Base-by-base conservation (phyloP, 768 basidiomycete genomes). In the Auricularia cornea region DNA sequence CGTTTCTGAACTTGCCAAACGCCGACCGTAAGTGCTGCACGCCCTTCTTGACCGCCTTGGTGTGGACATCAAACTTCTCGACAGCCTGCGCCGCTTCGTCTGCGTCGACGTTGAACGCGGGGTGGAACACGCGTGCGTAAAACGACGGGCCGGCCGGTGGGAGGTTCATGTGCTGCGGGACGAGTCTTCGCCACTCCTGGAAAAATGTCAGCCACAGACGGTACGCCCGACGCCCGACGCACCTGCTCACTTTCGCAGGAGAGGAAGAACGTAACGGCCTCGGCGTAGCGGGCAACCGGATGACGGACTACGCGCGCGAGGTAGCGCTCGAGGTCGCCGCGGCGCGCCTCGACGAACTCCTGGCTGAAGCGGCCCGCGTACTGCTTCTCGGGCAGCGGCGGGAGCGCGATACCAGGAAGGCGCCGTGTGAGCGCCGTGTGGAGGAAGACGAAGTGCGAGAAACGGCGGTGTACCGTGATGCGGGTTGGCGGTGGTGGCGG, bases 341-440 rank as follows among this genome's bases (percentile, higher is more conserved):
- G 76, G 38, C 92, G 78, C 12, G 88, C 89, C 71, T 94, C 91
- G 5, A 95, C 85, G 67, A 94, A 93, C 61, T 88, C 90, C 23
- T 83, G 81, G 64, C 81, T 89, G 72, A 94, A 93, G 10, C 90
- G 79, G 2, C 90, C 90, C 0, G 89, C 80, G 66, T 94, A 92
- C 67, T 90, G 88, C 70, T 93, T 93, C 71, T 92, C 90, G 0
- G 92, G 92, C 8, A 94, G 79, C 0, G 90, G 88, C 0, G 92
- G 91, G 2, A 94, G 78, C 3, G 85, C 85, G 31, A 94, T 83
- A 0, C 89, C 89, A 5, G 90, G 89, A 3, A 92, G 81, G 8
- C 86, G 79, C 28, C 84, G 78, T 23, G 81, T 78, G 59, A 95
- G 75, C 10, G 87, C 84, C 2, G 87, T 85, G 66, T 92, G 88